Evolutionary conservation across 2,329 filamentous ascomycete genomes (phyloP).

Genomic region (Colletotrichum tanaceti): DNA sequence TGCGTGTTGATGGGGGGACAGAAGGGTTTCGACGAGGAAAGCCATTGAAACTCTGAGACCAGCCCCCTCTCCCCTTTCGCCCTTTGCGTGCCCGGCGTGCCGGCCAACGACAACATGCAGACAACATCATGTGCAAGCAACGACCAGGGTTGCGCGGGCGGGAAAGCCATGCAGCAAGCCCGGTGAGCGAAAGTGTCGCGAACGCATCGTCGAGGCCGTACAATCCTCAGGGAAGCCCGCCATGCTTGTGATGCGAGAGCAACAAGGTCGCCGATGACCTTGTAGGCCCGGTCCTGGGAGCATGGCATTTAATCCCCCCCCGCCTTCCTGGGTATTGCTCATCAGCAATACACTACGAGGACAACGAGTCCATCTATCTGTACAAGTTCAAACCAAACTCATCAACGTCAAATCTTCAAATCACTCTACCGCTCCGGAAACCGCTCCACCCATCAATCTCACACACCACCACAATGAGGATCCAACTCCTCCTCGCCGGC

Average conservation of each 20-base stretch:
- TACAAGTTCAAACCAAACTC: not conserved
- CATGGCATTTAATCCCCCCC: not conserved
- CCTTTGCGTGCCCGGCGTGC: not conserved
- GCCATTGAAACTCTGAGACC: not conserved
- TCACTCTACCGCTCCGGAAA: not conserved
- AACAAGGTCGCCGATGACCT: not conserved
- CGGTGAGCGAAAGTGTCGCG: not conserved
- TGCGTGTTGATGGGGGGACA: too few relatives aligned
- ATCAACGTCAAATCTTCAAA: not conserved
- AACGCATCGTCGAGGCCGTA: not conserved
- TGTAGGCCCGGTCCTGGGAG: not conserved
- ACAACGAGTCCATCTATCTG: too few relatives aligned
- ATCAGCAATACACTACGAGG: too few relatives aligned
- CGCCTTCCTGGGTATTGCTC: not conserved
- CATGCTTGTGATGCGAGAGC: not conserved
- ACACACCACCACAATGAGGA: not conserved
- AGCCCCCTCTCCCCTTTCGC: not conserved
- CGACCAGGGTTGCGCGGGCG: not conserved
- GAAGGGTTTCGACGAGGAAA: not conserved
- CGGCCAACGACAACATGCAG: not conserved
- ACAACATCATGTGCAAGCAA: not conserved
- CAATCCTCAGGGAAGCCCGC: not conserved
- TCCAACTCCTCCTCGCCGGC: slow-evolving; percentile 2
- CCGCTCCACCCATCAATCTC: too few relatives aligned
- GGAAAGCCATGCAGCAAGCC: not conserved